These are phyloP conservation scores for Aspergillus coremiiformis DNA, from an alignment of 495 filamentous ascomycete species.

Conservation along the genomic window DNA sequence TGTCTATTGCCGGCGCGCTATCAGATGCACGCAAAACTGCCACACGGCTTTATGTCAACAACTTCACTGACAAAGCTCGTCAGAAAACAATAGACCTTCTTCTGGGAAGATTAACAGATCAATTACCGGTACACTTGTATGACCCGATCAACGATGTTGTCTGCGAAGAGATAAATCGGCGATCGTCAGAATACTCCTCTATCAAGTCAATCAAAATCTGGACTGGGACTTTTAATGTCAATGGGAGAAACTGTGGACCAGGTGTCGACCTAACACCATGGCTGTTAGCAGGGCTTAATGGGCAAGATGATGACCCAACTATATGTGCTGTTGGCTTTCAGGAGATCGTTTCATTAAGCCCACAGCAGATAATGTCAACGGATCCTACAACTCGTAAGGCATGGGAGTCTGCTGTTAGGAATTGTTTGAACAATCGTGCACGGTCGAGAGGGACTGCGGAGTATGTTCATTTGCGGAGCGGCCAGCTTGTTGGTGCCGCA, in stretches of 20 bases:
- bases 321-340: constrained; percentile 90
- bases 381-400: constrained; percentile 76
- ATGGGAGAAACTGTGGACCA: constrained; percentile 70
- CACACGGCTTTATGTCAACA: constrained; percentile 90
- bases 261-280: constrained; percentile 75
- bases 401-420: constrained; percentile 79
- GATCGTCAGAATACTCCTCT: constrained; percentile 46
- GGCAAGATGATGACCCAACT: constrained; percentile 25
- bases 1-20: constrained; percentile 89
- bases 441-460: constrained; percentile 54
- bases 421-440: constrained; percentile 66
- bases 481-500: constrained; percentile 91
- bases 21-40: constrained; percentile 93
- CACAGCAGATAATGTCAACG: constrained; percentile 98
- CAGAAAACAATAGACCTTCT: constrained; percentile 94
- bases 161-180: constrained; percentile 61
- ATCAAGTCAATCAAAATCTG: constrained; percentile 54
- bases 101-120: constrained; percentile 74
- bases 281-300: constrained; percentile 58
- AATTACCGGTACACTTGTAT: constrained; percentile 74
- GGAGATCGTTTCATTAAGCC: constrained; percentile 93
- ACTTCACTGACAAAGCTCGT: constrained; percentile 86
- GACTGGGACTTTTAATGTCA: constrained; percentile 91
- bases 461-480: constrained; percentile 84
- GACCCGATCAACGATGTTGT: constrained; percentile 94